Base-by-base conservation (phyloP, 805 yeast species). In the Kodamaea sagamina region DNA sequence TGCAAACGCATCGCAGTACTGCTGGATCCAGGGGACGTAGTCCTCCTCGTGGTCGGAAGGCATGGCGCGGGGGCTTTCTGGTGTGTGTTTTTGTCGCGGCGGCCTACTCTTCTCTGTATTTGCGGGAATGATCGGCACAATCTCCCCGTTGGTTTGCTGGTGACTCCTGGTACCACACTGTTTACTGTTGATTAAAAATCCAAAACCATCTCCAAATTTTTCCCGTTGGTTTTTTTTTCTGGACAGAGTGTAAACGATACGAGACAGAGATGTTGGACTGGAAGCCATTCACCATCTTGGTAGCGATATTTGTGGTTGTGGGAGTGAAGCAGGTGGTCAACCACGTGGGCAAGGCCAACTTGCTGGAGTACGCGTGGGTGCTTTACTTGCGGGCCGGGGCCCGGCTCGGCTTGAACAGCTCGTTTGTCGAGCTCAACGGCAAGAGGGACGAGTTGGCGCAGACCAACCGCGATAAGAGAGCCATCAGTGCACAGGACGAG, bases 401-500 rank as follows among this genome's bases (percentile, higher is more conserved):
- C n/a, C 54, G 46, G 26, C 46, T 59, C 5, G 72, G 72, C 7
- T 65, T 71, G 44, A 51, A 60, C 10, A 51, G 57, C 41, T 22
- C 46, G 10, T 56, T 68, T 29, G 49, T 37, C 4, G 47, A 51
- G 24, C 52, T 65, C 22, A 48, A 56, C 3, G 38, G 22, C 4
- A 64, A 60, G 41, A 68, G 74, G 42, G 51, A 57, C 6, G 77
- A 84, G 48, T 76, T 82, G 39, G 58, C 62, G 11, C 61, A 65
- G 13, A 57, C 80, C 16, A 71, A 77, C 51, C 70, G 67, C 10
- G 79, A 82, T 52, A 76, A 89, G 47, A 69, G 78, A 22, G 49
- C 72, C 2, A 77, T 89, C 7, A 79, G 88, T 43, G 92, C 97
- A 1, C 97, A 92, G 62, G 97, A 93, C 60, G 82, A 93, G 55